Evolutionary conservation across 2,329 filamentous ascomycete species (phyloP).

Genomic region (Colletotrichum echinochloae): DNA sequence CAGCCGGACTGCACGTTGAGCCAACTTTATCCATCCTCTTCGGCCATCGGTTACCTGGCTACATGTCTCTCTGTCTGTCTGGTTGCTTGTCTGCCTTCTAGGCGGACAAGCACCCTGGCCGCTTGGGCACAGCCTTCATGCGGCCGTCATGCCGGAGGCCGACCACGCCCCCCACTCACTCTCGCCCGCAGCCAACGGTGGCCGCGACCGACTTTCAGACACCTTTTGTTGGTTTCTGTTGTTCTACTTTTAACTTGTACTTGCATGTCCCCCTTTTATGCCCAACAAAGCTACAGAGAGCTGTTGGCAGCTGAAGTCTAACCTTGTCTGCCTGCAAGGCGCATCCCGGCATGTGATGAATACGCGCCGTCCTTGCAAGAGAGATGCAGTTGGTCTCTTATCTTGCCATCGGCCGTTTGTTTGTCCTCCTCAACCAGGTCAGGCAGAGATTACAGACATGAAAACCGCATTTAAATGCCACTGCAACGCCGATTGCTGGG

Average conservation of each 20-base stretch:
- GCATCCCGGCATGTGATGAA: constrained; percentile 15
- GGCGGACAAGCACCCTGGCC: not conserved
- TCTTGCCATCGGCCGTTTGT: not conserved
- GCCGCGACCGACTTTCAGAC: constrained; percentile 1
- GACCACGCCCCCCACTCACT: constrained; percentile 3
- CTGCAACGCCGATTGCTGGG: not conserved
- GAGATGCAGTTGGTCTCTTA: not conserved
- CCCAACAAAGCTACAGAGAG: constrained; percentile 5
- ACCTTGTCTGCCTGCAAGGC: constrained; percentile 10
- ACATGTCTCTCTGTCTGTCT: not conserved
- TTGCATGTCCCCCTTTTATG: not conserved
- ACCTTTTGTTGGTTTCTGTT: constrained; percentile 8
- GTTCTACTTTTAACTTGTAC: constrained; percentile 28
- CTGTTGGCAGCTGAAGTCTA: constrained; percentile 11
- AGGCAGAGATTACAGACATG: not conserved
- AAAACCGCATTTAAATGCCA: not conserved
- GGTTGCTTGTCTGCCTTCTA: not conserved
- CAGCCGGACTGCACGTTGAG: not conserved
- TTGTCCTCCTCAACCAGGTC: not conserved
- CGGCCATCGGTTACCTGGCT: not conserved
- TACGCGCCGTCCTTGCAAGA: not conserved
- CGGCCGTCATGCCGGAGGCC: constrained; percentile 30
- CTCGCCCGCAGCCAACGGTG: constrained; percentile 15
- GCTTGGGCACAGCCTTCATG: constrained; percentile 1
- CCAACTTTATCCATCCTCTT: too few relatives aligned